These are phyloP conservation scores for Aspergillus sp. DNA, from an alignment of 2,329 filamentous ascomycete species.

Conservation along the genomic window DNA sequence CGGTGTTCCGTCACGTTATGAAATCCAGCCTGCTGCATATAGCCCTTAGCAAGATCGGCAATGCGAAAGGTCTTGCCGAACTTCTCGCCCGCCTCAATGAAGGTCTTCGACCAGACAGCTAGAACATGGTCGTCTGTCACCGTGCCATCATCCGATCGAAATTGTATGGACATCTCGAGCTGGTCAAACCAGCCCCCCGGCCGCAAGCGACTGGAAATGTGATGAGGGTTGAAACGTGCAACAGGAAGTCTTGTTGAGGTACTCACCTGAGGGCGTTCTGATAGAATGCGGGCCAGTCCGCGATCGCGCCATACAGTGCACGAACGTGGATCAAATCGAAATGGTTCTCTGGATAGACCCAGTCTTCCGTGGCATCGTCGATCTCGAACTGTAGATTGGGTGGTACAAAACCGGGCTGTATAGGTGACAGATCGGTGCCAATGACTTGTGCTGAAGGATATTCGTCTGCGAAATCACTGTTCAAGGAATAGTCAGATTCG, in stretches of 20 bases:
- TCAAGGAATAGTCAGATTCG: background rate
- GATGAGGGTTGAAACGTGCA: background rate
- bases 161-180: slow-evolving; percentile 29
- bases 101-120: slow-evolving; percentile 27
- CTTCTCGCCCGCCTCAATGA: slow-evolving; percentile 32
- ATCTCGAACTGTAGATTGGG: slow-evolving; percentile 70
- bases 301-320: slow-evolving; percentile 25
- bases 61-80: slow-evolving; percentile 34
- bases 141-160: slow-evolving; percentile 26
- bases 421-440: slow-evolving; percentile 64
- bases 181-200: slow-evolving; percentile 31
- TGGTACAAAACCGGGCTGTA: slow-evolving; percentile 63
- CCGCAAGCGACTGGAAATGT: slow-evolving; percentile 20
- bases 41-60: slow-evolving; percentile 22
- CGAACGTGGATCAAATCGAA: slow-evolving; percentile 57
- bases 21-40: slow-evolving; percentile 33
- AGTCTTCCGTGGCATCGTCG: slow-evolving; percentile 62
- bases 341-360: slow-evolving; percentile 50
- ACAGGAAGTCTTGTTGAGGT: background rate
- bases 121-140: slow-evolving; percentile 28
- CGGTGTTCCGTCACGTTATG: slow-evolving; percentile 29
- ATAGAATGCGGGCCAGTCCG: slow-evolving; percentile 28
- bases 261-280: slow-evolving; percentile 20
- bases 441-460: slow-evolving; percentile 58
- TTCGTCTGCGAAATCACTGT: slow-evolving; percentile 35